Percentiles rank a stretch among this genome's conserved stretches.
Evolutionary conservation across 495 filamentous ascomycete species (phyloP).

Genomic region (Copromyces sp.): DNA sequence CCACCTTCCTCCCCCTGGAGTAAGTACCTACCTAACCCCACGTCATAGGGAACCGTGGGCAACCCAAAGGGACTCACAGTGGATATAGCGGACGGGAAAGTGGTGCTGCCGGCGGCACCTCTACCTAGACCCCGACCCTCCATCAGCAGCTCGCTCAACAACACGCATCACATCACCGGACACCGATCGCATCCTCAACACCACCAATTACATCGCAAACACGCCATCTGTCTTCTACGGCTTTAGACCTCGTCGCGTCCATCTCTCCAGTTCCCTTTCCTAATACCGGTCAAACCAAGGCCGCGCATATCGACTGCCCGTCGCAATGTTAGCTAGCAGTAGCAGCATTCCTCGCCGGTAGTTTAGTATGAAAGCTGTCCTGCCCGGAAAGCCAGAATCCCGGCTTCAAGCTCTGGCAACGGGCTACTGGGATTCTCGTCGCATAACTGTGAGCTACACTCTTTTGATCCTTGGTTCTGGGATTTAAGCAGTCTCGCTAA

Average conservation of each 20-base stretch:
- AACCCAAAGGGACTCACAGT: neutral
- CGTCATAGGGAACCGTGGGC: neutral
- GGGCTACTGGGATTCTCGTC: conserved; percentile 69
- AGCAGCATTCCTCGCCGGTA: neutral
- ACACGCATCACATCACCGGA: neutral
- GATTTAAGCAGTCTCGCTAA: neutral
- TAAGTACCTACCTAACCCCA: neutral
- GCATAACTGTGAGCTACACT: conserved; percentile 56
- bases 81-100: neutral
- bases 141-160: neutral
- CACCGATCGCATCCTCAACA: neutral
- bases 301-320: neutral
- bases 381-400: conserved; percentile 83
- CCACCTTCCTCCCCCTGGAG: neutral
- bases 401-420: conserved; percentile 84
- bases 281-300: neutral
- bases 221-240: neutral
- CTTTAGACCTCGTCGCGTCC: neutral
- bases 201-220: neutral
- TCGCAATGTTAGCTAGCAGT: neutral
- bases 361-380: conserved; percentile 55
- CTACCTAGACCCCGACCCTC: neutral
- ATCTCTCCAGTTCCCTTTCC: neutral
- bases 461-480: neutral
- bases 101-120: neutral